Evolutionary conservation across 805 yeast species (phyloP).

Genomic region (Pichia sporocuriosa): DNA sequence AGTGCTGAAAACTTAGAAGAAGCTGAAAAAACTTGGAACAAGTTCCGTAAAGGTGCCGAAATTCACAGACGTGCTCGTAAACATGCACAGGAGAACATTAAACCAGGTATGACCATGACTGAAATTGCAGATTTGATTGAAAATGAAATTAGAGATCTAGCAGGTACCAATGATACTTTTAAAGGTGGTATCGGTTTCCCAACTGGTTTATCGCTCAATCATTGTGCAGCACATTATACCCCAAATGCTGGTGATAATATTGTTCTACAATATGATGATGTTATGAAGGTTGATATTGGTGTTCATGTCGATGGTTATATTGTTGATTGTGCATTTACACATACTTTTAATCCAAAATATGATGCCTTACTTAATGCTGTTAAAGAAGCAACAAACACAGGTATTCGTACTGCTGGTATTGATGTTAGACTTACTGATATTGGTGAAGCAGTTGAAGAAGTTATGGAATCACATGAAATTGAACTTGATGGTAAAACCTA

Average conservation of each 20-base stretch:
- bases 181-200: constrained; percentile 96
- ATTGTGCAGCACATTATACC: constrained; percentile 96
- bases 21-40: constrained; percentile 55
- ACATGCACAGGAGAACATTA: constrained; percentile 62
- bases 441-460: constrained; percentile 94
- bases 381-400: constrained; percentile 88
- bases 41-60: constrained; percentile 93
- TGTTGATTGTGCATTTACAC: constrained; percentile 92
- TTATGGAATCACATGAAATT: constrained; percentile 93
- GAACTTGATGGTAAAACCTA: constrained; percentile 80
- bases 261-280: constrained; percentile 77
- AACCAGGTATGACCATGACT: constrained; percentile 89
- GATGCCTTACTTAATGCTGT: constrained; percentile 80
- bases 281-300: constrained; percentile 94
- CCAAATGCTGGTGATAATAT: constrained; percentile 93
- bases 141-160: constrained; percentile 67
- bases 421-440: constrained; percentile 93
- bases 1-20: constrained; percentile 6
- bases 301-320: constrained; percentile 94
- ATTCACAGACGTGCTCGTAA: constrained; percentile 87
- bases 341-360: constrained; percentile 78
- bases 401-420: constrained; percentile 87
- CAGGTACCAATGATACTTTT: constrained; percentile 50
- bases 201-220: constrained; percentile 90
- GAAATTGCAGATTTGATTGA: constrained; percentile 89